phyloP scores from a whole-genome alignment of 352 stramenopile species.

The Globisporangium lucens region DNA sequence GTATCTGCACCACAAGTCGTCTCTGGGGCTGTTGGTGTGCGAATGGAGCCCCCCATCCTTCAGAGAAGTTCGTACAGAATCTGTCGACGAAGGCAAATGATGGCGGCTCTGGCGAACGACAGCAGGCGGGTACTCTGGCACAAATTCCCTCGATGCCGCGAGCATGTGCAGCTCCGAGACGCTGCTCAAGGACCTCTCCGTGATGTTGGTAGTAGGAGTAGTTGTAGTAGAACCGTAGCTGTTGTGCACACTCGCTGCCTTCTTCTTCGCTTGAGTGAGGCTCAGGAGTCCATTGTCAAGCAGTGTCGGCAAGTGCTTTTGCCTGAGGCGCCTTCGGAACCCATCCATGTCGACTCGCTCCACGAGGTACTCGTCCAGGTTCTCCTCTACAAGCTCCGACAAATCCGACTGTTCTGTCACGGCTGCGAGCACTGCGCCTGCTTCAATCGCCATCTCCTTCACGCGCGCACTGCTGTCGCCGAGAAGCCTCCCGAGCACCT shows the following conservation, averaged over 20 bases:
- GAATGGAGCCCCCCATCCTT: background rate
- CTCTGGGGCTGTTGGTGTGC: background rate
- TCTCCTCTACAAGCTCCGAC: constrained; percentile 35
- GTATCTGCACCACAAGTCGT: background rate
- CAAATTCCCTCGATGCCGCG: constrained; percentile 17
- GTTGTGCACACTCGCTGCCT: background rate
- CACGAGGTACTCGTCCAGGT: constrained; percentile 47
- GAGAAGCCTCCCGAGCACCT: constrained; percentile 41
- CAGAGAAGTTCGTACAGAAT: background rate
- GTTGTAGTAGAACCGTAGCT: background rate
- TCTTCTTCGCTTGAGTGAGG: constrained; percentile 3
- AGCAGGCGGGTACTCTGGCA: background rate
- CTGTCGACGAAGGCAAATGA: background rate
- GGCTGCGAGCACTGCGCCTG: constrained; percentile 29
- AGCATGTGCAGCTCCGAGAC: constrained; percentile 42
- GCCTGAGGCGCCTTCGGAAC: constrained; percentile 32
- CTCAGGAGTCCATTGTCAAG: constrained; percentile 33
- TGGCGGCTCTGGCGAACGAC: constrained; percentile 8
- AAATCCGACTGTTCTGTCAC: constrained; percentile 35
- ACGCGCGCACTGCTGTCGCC: constrained; percentile 47
- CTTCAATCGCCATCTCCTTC: constrained; percentile 42
- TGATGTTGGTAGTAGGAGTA: background rate
- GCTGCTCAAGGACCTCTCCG: constrained; percentile 36
- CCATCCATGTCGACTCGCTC: constrained; percentile 52
- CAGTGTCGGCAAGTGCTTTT: constrained; percentile 34